A percentile compares a stretch with the other conserved stretches of the same genome.
phyloP scores from a whole-genome alignment of 75 land plant species.

The Adiantum capillusveneris region DNA sequence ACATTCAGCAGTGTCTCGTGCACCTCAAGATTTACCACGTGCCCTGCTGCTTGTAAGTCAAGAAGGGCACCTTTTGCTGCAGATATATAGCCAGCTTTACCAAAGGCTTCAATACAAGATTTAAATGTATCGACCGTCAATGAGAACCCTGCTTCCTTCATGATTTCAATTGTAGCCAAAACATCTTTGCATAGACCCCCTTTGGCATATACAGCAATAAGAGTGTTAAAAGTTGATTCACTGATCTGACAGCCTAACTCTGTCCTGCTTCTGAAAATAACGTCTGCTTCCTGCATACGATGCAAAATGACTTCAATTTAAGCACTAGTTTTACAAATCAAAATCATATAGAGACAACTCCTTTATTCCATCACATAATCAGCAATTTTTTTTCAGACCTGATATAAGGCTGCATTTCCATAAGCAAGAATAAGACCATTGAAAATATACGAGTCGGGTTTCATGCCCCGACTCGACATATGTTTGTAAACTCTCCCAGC shows the following conservation, averaged over 20 bases:
- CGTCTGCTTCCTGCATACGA: constrained; percentile 49
- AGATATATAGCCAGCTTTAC: constrained; percentile 67
- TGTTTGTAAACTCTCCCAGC: constrained; percentile 57
- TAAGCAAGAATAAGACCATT: constrained; percentile 74
- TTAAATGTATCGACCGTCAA: constrained; percentile 49
- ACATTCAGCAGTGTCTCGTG: constrained; percentile 70
- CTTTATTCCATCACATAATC: not conserved
- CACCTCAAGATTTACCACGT: constrained; percentile 52
- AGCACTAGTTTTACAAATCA: too few species aligned
- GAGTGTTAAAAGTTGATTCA: constrained; percentile 55
- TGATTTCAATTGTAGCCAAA: constrained; percentile 35
- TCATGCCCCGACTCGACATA: constrained; percentile 51
- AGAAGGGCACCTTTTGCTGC: constrained; percentile 57
- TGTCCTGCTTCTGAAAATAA: constrained; percentile 73
- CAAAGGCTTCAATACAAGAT: constrained; percentile 79
- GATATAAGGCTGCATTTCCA: constrained; percentile 79
- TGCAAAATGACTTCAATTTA: too few species aligned
- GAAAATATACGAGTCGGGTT: constrained; percentile 57
- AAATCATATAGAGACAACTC: too few species aligned
- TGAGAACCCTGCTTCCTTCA: constrained; percentile 54
- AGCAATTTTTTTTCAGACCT: constrained; percentile 31
- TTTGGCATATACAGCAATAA: constrained; percentile 61
- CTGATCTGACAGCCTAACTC: constrained; percentile 64
- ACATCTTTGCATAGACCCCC: constrained; percentile 78
- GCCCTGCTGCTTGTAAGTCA: constrained; percentile 68